Evolutionary conservation across 2,329 filamentous ascomycete species (phyloP), one percentile per base, ranked within the genome.

Genomic region (Aspergillus intermedius): DNA sequence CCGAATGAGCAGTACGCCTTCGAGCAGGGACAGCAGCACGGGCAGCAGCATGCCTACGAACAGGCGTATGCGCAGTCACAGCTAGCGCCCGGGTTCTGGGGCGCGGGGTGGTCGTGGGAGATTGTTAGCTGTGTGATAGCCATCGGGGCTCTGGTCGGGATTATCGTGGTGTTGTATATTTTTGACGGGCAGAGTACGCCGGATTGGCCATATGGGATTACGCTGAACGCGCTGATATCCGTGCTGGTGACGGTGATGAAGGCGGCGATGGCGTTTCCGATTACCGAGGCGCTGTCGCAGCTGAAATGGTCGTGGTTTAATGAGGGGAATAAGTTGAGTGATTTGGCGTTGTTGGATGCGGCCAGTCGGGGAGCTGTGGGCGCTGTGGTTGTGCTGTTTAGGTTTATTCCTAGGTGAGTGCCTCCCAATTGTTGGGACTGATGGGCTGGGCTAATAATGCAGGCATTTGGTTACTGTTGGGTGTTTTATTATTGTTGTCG

Each of bases 261-360:
- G 49, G 58, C 60, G 1, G 53, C 60, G 6, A 56, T 69, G 50
- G 51, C 61, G 7, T 59, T 64, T 21, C 54, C 60, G 2, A 54
- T 66, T 19, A 58, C 58, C 2, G 64, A 67, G 46, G 57, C 51
- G 10, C 43, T 68, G 17, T 59, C 60, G 10, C 66, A 67, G 45
- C 49, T 67, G 7, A 69, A 69, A 50, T 69, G 64, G 64, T 56
- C 61, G 2, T 68, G 65, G 63, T 68, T 67, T 43, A 55, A 50
- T 44, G 45, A 48, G 28, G 41, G 52, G 15, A 57, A 60, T 34
- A 56, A 58, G 39, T 35, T 68, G 30, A 58, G 57, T 32, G 65
- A 70, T 49, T 56, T 70, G 37, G 53, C 60, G 4, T 44, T 55
- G 4, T 58, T 67, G 21, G 67, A 70, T 53, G 55, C 61, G 9